A percentile compares a stretch with the other conserved stretches of the same genome.
These are phyloP conservation scores for Gnetum montanum DNA, from an alignment of 75 land plant genomes.

Conservation along the genomic window DNA sequence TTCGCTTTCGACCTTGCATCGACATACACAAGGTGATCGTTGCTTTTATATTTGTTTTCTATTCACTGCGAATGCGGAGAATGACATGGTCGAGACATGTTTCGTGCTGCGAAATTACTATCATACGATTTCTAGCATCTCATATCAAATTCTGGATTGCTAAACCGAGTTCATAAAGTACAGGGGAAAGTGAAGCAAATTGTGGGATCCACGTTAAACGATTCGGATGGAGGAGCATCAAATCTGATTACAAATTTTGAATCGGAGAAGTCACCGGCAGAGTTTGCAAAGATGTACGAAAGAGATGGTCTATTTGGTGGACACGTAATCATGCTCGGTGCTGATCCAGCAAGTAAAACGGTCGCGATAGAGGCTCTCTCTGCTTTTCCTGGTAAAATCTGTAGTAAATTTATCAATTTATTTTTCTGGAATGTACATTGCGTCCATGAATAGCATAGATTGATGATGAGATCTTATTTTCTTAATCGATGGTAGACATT, in stretches of 20 bases:
- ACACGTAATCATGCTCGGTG: slow-evolving; percentile 95
- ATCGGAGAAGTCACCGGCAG: slow-evolving; percentile 75
- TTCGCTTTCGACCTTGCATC: slow-evolving; percentile 57
- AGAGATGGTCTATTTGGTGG: slow-evolving; percentile 78
- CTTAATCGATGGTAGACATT: neutral
- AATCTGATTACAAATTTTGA: slow-evolving; percentile 80
- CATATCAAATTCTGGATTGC: neutral
- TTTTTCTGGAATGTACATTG: too few relatives aligned
- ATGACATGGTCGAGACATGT: too few relatives aligned
- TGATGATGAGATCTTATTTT: neutral
- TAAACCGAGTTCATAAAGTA: neutral
- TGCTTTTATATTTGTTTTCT: too few relatives aligned
- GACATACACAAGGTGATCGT: slow-evolving; percentile 58
- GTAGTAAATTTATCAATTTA: too few relatives aligned
- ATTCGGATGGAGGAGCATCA: slow-evolving; percentile 35
- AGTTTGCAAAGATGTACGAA: slow-evolving; percentile 75
- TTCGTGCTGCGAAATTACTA: too few relatives aligned
- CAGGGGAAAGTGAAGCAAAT: slow-evolving; percentile 98
- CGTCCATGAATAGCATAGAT: neutral
- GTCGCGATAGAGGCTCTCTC: slow-evolving; percentile 75
- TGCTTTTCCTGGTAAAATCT: slow-evolving; percentile 78
- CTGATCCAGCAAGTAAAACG: slow-evolving; percentile 62
- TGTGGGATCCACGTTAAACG: slow-evolving; percentile 86
- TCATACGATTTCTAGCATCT: neutral
- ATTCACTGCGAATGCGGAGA: too few relatives aligned